These are phyloP conservation scores for Teratosphaeria destructans DNA, from an alignment of 2,329 filamentous ascomycete species.

Conservation along the genomic window DNA sequence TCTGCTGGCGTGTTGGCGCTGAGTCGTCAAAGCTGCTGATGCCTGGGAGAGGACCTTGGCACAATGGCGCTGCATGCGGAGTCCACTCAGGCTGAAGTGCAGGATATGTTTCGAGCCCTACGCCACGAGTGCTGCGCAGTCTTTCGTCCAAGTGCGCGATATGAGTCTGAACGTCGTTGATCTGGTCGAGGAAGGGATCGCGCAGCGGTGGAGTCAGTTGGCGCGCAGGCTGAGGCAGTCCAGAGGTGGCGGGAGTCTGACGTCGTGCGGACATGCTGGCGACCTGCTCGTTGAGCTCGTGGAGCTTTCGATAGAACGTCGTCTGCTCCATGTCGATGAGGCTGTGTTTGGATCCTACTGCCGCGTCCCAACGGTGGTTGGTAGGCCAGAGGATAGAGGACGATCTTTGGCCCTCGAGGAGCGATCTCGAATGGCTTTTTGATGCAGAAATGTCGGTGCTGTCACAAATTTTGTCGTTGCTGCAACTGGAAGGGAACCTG, in stretches of 20 bases:
- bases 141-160: neutral
- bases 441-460: neutral
- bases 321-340: slow-evolving; percentile 13
- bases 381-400: neutral
- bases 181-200: slow-evolving; percentile 2
- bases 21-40: neutral
- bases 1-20: neutral
- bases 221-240: neutral
- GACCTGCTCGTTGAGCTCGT: slow-evolving; percentile 14
- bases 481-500: no score
- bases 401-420: neutral
- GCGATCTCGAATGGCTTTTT: neutral
- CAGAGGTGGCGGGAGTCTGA: neutral
- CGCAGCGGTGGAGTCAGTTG: neutral
- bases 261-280: slow-evolving; percentile 9
- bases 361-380: neutral
- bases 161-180: slow-evolving; percentile 5
- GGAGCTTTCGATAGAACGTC: slow-evolving; percentile 16
- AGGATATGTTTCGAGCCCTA: neutral
- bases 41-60: neutral
- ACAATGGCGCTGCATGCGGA: neutral
- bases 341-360: neutral
- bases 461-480: neutral
- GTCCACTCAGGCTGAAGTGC: neutral
- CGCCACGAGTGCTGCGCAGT: neutral